Evolutionary conservation across 2,329 filamentous ascomycete species (phyloP), one percentile per base, ranked within the genome.

Genomic region (Rhynchosporium agropyri): DNA sequence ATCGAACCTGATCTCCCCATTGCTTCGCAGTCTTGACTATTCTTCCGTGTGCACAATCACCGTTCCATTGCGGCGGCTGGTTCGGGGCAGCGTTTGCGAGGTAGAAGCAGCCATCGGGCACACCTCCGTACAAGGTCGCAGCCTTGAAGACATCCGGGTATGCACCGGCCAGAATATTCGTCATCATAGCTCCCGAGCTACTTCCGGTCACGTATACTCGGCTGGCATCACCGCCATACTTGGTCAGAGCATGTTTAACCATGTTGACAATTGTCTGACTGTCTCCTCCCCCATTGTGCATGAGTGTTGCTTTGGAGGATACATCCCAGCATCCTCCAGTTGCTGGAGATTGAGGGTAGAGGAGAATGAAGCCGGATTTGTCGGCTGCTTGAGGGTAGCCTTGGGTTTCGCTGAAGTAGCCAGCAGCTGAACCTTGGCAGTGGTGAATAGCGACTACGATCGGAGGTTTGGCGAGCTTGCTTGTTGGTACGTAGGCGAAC

Each of bases 251-350:
- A 68, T 84, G 85, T 40, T 74, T 76, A 53, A 86, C 83, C 84
- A 87, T 87, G 69, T 83, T 84, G 26, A 80, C 81, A 62, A 88
- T 84, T 0, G 78, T 77, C 46, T 81, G 80, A 54, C 79, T 82
- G 72, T 87, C 81, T 2, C 83, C 82, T 26, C 84, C 83, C 5
- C 83, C 84, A 61, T 83, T 78, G 68, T 84, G 84, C 3, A 79
- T 82, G 1, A 87, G 77, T 0, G 62, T 48, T 9, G 60, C 75
- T 31, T 74, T 76, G 29, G 79, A 83, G 9, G 80, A 80, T 0
- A 87, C 84, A 65, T 88, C 85, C 83, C 83, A 87, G 76, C 84
- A 87, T 67, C 73, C 75, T 6, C 76, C 83, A 20, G 72, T 72
- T 67, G 83, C 80, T 0, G 81, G 81, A 1, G 79, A 80, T 66